These are phyloP conservation scores for Penicillium digitatum DNA, from an alignment of 2,329 filamentous ascomycete genomes.

Conservation along the genomic window DNA sequence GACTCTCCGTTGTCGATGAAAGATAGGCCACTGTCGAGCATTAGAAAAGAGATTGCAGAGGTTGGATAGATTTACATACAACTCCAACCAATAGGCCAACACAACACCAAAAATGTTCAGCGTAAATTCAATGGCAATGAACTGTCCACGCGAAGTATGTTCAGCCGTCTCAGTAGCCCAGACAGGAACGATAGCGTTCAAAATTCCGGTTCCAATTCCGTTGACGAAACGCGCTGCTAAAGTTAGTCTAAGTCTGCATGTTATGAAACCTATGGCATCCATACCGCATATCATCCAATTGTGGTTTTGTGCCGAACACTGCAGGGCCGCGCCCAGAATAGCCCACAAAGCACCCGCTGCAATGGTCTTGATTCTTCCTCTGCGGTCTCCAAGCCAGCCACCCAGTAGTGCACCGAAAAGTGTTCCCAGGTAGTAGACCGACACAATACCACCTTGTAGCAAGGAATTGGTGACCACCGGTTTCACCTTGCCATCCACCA, in stretches of 20 bases:
- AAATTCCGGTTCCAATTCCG: constrained; percentile 64
- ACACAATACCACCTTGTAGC: constrained; percentile 61
- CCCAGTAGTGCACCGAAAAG: constrained; percentile 61
- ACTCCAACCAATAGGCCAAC: constrained; percentile 59
- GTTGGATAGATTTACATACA: constrained; percentile 30
- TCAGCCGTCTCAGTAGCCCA: constrained; percentile 68
- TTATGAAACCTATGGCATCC: constrained; percentile 15
- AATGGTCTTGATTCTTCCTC: constrained; percentile 62
- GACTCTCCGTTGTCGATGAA: constrained; percentile 58
- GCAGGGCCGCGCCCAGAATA: constrained; percentile 59
- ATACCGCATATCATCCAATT: constrained; percentile 66
- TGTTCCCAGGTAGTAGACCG: constrained; percentile 57
- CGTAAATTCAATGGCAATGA: constrained; percentile 69
- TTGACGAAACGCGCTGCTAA: constrained; percentile 55
- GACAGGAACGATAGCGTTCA: constrained; percentile 67
- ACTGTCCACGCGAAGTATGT: constrained; percentile 64
- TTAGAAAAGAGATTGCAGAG: not conserved
- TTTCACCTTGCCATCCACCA: constrained; percentile 40
- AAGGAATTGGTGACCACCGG: constrained; percentile 58
- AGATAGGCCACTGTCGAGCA: constrained; percentile 49
- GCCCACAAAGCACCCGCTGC: constrained; percentile 57
- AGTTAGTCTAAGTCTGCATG: not conserved
- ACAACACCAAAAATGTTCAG: constrained; percentile 69
- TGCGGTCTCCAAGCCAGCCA: constrained; percentile 60
- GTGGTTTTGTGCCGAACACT: constrained; percentile 62